Evolutionary conservation across 495 filamentous ascomycete species (phyloP), one percentile per base, ranked within the genome.

Genomic region (Aspergillus kassunensis): DNA sequence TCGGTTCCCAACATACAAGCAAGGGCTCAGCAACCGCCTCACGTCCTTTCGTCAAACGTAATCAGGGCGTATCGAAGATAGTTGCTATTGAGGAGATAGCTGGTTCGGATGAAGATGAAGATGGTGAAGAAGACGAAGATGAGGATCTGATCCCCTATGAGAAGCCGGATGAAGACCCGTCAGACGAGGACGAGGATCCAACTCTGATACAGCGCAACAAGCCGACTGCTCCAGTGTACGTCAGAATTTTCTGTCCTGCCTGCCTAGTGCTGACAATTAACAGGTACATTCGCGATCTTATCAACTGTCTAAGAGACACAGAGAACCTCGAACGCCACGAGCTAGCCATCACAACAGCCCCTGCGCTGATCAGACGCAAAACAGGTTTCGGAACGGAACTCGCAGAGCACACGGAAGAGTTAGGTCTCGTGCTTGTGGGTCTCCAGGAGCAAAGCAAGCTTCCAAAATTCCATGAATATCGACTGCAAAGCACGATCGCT

Each of bases 181-280:
- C 90, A 51, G 95, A 97, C 66, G 88, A 86, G 0, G 90, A 95
- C 48, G 92, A 96, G 21, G 95, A 99, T 62, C 84, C 95, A 12
- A 95, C 90, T 0, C 69, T 95, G 29, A 75, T 97, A 34, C 82
- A 85, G 44, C 80, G 91, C 31, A 81, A 89, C 63, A 96, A 91
- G 56, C 86, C 88, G 33, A 86, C 80, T 36, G 81, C 91, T 10
- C 95, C 91, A 21, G 90, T 97, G 76, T 85, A 72, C 72, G 80
- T 75, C 15, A 9, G 25, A 18, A 11, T 16, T 11, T 13, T 5
- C 16, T 25, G 3, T 3, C 7, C 41, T 3, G 2, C 4, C 10
- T 33, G 9, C 23, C 16, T 45, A 25, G 12, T 43, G 40, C 31
- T 53, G 18, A 53, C 37, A 15, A 33, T 7, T 6, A 20, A 33